Conservation (phyloP, 2,329 filamentous ascomycete genomes). For the Scolecobasidium constrictum region DNA sequence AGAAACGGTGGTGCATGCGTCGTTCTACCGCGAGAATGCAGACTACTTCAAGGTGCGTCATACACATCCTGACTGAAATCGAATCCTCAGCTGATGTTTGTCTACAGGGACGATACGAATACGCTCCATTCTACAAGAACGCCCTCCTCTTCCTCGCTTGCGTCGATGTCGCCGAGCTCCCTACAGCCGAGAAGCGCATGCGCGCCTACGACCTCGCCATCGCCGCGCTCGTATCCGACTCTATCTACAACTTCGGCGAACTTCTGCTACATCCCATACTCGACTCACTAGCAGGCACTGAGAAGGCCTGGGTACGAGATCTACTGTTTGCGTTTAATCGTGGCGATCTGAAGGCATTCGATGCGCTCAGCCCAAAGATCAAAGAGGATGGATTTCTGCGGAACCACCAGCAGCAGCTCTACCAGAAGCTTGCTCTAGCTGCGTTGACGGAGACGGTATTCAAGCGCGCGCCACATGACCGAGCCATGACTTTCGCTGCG, state of each 20-base stretch:
- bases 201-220: slow-evolving; percentile 90
- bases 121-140: slow-evolving; percentile 93
- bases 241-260: slow-evolving; percentile 99
- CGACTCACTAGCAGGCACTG: slow-evolving; percentile 64
- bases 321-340: slow-evolving; percentile 98
- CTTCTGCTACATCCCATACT: slow-evolving; percentile 95
- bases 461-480: slow-evolving; percentile 87
- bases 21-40: slow-evolving; percentile 92
- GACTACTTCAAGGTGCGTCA: slow-evolving; percentile 72
- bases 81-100: slow-evolving; percentile 5
- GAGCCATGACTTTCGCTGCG: slow-evolving; percentile 81
- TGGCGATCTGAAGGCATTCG: slow-evolving; percentile 81
- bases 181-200: slow-evolving; percentile 58
- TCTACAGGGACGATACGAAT: slow-evolving; percentile 65
- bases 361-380: slow-evolving; percentile 71
- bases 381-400: slow-evolving; percentile 67
- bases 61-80: neutral
- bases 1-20: slow-evolving; percentile 88
- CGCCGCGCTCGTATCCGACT: slow-evolving; percentile 83
- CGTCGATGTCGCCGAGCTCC: slow-evolving; percentile 69
- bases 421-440: slow-evolving; percentile 96
- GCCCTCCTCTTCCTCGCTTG: slow-evolving; percentile 96
- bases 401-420: slow-evolving; percentile 71
- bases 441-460: slow-evolving; percentile 94
- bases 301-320: slow-evolving; percentile 80